Conservation (phyloP, 805 yeast species). For the Cyberlindnera maritima region DNA sequence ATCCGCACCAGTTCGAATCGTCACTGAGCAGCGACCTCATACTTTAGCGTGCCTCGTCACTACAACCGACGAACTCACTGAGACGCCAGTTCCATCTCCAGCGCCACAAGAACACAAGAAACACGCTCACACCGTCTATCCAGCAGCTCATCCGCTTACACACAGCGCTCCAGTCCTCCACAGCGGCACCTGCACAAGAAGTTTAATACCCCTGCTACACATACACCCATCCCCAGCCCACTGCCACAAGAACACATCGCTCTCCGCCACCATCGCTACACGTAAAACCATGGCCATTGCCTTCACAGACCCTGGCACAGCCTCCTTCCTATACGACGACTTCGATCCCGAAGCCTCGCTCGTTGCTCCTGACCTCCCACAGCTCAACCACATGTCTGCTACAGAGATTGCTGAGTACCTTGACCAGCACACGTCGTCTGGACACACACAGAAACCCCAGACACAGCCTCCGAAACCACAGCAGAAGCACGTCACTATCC, state of each 20-base stretch:
- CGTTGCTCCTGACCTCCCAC: conserved; percentile 12
- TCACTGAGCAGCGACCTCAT: background rate
- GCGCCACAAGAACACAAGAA: background rate
- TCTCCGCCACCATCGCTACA: background rate
- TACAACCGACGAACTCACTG: background rate
- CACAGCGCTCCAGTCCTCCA: background rate
- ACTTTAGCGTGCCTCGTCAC: background rate
- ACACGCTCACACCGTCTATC: background rate
- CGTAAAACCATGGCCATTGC: conserved; percentile 2
- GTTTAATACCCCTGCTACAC: background rate
- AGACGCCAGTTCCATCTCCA: background rate
- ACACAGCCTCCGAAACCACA: background rate
- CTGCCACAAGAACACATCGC: background rate
- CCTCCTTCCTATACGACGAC: conserved; percentile 12
- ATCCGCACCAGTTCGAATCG: background rate
- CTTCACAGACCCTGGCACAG: conserved; percentile 5
- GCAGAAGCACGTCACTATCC: background rate
- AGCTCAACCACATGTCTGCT: conserved; percentile 13
- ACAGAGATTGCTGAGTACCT: conserved; percentile 18
- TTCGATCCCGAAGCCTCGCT: conserved; percentile 4
- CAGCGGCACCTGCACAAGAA: too few species aligned
- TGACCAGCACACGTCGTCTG: conserved; percentile 11
- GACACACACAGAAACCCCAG: background rate
- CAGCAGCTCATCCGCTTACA: background rate
- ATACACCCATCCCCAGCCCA: background rate